Base-by-base conservation (phyloP, 2,329 filamentous ascomycete genomes). In the Stagonosporopsis rhizophila region DNA sequence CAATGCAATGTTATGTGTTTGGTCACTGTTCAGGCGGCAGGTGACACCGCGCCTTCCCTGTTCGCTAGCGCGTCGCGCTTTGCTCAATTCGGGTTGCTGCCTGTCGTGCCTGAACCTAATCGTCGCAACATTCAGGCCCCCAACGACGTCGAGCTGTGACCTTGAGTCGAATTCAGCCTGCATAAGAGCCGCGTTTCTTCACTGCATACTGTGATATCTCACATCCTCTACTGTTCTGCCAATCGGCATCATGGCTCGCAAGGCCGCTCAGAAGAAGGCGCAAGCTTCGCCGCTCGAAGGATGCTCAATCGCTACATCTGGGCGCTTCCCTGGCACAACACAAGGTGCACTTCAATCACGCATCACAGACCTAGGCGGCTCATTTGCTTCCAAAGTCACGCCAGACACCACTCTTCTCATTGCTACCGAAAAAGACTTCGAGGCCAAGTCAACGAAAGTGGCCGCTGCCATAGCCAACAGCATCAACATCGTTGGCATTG, bases 301-400 rank as follows among this genome's bases (percentile, higher is more conserved):
- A 4, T 80, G 75, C 62, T 76, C 77, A 6, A 77, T 91, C 40
- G 83, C 82, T 20, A 70, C 89, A 23, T 87, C 84, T 53, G 88
- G 88, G 57, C 83, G 82, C 5, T 87, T 90, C 62, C 75, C 81
- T 1, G 77, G 79, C 6, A 73, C 79, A 23, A 83, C 80, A 3
- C 86, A 90, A 62, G 71, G 72, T 6, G 70, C 74, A 0, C 71
- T 87, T 4, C 80, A 84, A 58, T 67, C 73, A 20, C 72, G 79
- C 42, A 77, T 86, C 49, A 74, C 69, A 11, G 62, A 71, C 4
- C 78, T 86, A 6, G 86, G 86, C 17, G 86, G 79, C 8, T 69
- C 68, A 2, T 71, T 83, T 28, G 77, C 77, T 22, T 80, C 76
- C 59, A 75, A 77, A 4, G 77, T 88, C 42, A 81, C 80, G 3